phyloP scores from a whole-genome alignment of 2,329 filamentous ascomycete genomes.

The Chaetothyriales sp. region DNA sequence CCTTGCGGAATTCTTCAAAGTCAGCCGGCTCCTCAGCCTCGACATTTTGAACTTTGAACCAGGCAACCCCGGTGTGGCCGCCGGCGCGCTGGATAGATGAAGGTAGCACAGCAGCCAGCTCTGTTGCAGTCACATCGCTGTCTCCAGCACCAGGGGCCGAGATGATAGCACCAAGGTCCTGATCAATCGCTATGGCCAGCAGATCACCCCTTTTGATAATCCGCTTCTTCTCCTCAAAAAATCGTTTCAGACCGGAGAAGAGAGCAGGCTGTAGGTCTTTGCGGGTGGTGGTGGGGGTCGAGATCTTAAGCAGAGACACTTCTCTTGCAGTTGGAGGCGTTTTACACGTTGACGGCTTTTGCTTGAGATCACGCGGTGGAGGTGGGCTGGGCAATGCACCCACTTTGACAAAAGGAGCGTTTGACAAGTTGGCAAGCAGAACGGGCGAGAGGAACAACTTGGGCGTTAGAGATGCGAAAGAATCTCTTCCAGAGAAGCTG shows the following conservation, averaged over 20 bases:
- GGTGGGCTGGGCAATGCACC: constrained; percentile 38
- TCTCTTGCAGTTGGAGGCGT: constrained; percentile 52
- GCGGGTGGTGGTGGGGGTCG: constrained; percentile 78
- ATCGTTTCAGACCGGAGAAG: constrained; percentile 69
- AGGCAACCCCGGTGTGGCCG: constrained; percentile 37
- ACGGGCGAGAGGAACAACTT: constrained; percentile 68
- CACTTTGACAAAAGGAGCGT: constrained; percentile 62
- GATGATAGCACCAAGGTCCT: constrained; percentile 63
- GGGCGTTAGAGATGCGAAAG: constrained; percentile 37
- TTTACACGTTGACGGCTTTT: constrained; percentile 19
- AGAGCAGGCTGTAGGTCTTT: constrained; percentile 70
- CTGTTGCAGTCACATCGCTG: constrained; percentile 54
- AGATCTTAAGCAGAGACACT: constrained; percentile 74
- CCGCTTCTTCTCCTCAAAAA: constrained; percentile 71
- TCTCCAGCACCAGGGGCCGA: constrained; percentile 50
- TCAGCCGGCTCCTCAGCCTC: constrained; percentile 15
- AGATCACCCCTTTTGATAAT: constrained; percentile 77
- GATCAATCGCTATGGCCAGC: constrained; percentile 77
- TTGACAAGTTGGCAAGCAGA: constrained; percentile 69
- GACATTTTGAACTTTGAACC: constrained; percentile 58
- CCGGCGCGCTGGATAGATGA: constrained; percentile 7
- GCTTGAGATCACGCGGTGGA: constrained; percentile 7
- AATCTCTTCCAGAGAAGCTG: constrained; percentile 37
- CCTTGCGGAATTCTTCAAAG: constrained; percentile 36
- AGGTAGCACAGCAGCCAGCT: constrained; percentile 36